phyloP scores from a whole-genome alignment of 2,329 filamentous ascomycete species.

The Paramyrothecium sp. region DNA sequence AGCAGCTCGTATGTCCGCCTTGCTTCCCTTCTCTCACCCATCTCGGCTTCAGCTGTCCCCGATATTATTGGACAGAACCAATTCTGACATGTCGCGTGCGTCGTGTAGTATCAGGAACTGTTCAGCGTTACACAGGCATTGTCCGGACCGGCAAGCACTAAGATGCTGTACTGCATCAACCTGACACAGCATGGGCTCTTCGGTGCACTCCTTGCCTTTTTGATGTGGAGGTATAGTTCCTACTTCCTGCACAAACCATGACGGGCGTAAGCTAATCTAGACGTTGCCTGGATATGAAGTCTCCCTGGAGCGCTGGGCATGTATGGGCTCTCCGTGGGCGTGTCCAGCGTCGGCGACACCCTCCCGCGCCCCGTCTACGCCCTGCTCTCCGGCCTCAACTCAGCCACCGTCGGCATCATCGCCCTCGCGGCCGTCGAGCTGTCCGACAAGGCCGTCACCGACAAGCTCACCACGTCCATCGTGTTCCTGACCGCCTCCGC shows the following conservation, averaged over 20 bases:
- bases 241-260: conserved; percentile 21
- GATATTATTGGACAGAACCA: not conserved
- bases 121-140: conserved; percentile 69
- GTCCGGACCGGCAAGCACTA: conserved; percentile 67
- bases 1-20: conserved; percentile 53
- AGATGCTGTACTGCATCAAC: conserved; percentile 69
- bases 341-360: conserved; percentile 56
- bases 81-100: not conserved
- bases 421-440: conserved; percentile 68
- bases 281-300: conserved; percentile 28
- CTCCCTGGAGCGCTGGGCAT: conserved; percentile 70
- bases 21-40: no score
- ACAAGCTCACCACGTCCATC: conserved; percentile 59
- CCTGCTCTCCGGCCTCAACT: conserved; percentile 69
- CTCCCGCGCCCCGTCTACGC: conserved; percentile 66
- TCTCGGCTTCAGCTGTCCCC: no score
- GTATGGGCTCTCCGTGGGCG: conserved; percentile 65
- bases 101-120: conserved; percentile 63
- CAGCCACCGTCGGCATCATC: conserved; percentile 70
- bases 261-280: not conserved
- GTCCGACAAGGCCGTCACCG: conserved; percentile 65
- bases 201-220: conserved; percentile 56
- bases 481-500: conserved; percentile 63
- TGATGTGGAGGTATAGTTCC: conserved; percentile 57
- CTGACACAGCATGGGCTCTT: conserved; percentile 60